Evolutionary conservation across 345 rosid genomes (phyloP), one percentile per base, ranked within the genome.

Genomic region (Pseudoturritis turrita): DNA sequence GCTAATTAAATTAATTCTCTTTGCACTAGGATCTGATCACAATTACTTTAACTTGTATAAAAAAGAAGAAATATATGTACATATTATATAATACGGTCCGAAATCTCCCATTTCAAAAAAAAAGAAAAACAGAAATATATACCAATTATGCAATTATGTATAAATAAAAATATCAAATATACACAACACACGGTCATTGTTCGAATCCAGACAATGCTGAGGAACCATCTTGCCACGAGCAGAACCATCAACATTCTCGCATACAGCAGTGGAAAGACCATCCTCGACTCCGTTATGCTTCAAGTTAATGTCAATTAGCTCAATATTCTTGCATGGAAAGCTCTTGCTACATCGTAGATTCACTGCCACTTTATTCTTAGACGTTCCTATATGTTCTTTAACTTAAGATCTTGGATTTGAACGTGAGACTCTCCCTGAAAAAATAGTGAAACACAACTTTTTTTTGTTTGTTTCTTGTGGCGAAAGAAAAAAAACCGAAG

Each of bases 401-500:
- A 56, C 21, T 40, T 79, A 2, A 82, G 6, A 11, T 73, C 70
- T 47, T 39, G 41, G 17, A 82, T 79, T 8, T 79, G 81, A 41
- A 82, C 77, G 11, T 73, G 83, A 7, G 83, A 82, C 6, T 71
- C 73, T 15, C 70, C 62, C 81, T 81, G 17, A 2, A 61, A 61
- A 0, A 44, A 45, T 28, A 21, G 4, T 1, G 21, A 49, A 60
- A 58, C 17, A 46, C 10, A 40, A 58, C 2, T 19, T 49, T 68
- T n/a, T n/a, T 31, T 47, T 17, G 12, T 13, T 51, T 59, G 12
- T 3, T 15, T 3, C 8, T 35, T 73, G 31, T 17, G 71, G 5
- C 10, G 17, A 51, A 26, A 33, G 7, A 31, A 52, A 22, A n/a
- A n/a, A n/a, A n/a, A n/a, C n/a, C n/a, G n/a, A n/a, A n/a, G n/a